These are phyloP conservation scores for Somion occarium DNA, from an alignment of 1,284 basidiomycete genomes.

Conservation along the genomic window DNA sequence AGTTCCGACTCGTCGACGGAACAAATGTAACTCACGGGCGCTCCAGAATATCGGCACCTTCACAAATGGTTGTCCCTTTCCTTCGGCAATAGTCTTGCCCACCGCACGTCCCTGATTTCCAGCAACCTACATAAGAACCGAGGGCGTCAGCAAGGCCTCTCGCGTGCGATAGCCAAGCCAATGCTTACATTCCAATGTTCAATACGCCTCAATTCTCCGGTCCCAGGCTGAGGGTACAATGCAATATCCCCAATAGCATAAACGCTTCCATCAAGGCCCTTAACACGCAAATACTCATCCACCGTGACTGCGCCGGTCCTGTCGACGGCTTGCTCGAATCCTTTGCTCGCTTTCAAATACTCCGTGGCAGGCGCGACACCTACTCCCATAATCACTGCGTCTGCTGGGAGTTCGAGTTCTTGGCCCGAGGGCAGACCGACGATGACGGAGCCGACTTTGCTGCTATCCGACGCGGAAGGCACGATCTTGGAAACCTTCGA, in stretches of 20 bases:
- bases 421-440: conserved; percentile 44
- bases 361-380: conserved; percentile 86
- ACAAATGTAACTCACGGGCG: conserved; percentile 49
- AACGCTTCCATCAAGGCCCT: conserved; percentile 52
- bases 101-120: conserved; percentile 84
- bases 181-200: conserved; percentile 89
- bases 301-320: conserved; percentile 81
- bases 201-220: conserved; percentile 56
- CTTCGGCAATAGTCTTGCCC: conserved; percentile 70
- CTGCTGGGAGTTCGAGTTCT: conserved; percentile 55
- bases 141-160: conserved; percentile 14
- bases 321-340: conserved; percentile 58
- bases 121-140: conserved; percentile 52
- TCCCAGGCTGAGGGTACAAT: conserved; percentile 63
- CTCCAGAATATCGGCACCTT: conserved; percentile 92
- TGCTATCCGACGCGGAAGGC: conserved; percentile 43
- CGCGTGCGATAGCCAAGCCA: background rate
- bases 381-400: conserved; percentile 85
- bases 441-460: conserved; percentile 58
- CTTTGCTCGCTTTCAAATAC: conserved; percentile 66
- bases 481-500: conserved; percentile 74
- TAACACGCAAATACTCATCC: conserved; percentile 74
- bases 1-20: conserved; percentile 1
- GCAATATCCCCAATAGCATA: conserved; percentile 94
- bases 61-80: conserved; percentile 50